These are phyloP conservation scores for Fereydounia khargensis DNA, from an alignment of 1,284 basidiomycete genomes.

Conservation along the genomic window DNA sequence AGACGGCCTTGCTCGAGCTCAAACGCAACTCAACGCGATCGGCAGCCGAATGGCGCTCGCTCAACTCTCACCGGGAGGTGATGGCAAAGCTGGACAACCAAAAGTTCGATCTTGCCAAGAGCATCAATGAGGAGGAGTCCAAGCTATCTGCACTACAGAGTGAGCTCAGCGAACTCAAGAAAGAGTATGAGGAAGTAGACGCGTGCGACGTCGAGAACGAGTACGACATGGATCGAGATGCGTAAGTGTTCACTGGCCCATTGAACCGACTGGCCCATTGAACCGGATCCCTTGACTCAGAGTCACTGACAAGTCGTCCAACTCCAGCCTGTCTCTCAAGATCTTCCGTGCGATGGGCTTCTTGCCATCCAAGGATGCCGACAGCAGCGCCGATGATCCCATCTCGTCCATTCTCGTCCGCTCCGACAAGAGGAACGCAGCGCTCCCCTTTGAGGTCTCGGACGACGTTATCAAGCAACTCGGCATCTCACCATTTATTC, in stretches of 20 bases:
- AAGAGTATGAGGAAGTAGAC: conserved; percentile 23
- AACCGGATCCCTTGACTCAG: too few species aligned
- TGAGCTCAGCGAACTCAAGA: conserved; percentile 31
- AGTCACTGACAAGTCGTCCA: too few species aligned
- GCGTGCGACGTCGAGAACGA: conserved; percentile 40
- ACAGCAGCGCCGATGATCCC: background rate
- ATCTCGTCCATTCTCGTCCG: conserved; percentile 37
- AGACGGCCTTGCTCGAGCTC: conserved; percentile 23
- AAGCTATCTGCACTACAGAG: conserved; percentile 28
- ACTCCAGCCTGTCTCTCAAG: conserved; percentile 27
- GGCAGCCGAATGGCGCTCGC: conserved; percentile 39
- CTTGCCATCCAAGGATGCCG: conserved; percentile 24
- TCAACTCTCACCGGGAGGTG: conserved; percentile 22
- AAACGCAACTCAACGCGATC: conserved; percentile 28
- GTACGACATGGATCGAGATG: conserved; percentile 36
- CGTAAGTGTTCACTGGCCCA: too few species aligned
- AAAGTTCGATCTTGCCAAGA: conserved; percentile 49
- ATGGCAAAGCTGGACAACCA: conserved; percentile 40
- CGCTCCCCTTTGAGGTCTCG: conserved; percentile 37
- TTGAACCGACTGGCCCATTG: too few species aligned
- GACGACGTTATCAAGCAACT: conserved; percentile 13
- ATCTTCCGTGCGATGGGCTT: conserved; percentile 43
- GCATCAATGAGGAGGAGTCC: conserved; percentile 45
- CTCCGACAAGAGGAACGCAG: conserved; percentile 33
- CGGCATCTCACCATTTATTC: conserved; percentile 17